Base-by-base conservation (phyloP, 805 yeast genomes). In the Torulaspora gathmanii region DNA sequence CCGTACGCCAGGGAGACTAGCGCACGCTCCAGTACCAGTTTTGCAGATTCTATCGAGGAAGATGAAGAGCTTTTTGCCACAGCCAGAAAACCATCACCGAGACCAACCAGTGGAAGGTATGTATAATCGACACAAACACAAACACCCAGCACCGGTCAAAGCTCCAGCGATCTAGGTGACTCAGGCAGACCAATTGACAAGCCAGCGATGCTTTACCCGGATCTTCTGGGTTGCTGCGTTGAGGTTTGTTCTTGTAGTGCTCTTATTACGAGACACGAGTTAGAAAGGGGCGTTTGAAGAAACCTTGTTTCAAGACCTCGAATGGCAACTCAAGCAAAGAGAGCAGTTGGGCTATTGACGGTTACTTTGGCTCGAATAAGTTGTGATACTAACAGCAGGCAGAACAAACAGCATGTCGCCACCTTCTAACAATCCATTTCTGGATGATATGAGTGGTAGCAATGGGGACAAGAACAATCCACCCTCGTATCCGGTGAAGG, bases 21-120 rank as follows among this genome's bases (percentile, higher is more conserved):
- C 50, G 75, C 58, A 48, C 73, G 45, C 68, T 66, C 46, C 58
- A 67, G 70, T 39, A 69, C 46, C 58, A 67, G 70, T 40, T 69
- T 72, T 46, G 66, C 70, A 17, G 73, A 72, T 37, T 78, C 69
- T 5, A 69, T 70, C 15, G 74, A 70, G 22, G 73, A 63, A 27
- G 67, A 50, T 39, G 44, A 45, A 22, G 48, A 43, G 12, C 34
- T 64, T 29, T 56, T 60, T 51, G 17, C 40, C 40, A 12, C n/a
- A 4, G 5, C 37, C 37, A 37, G n/a, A 16, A 22, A 12, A 9
- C 34, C 33, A n/a, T 38, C 72, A 67, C 50, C 70, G 64, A 49
- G 63, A 69, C 40, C 68, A 61, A 30, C 22, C 4, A 33, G 33
- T 39, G 43, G 36, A 19, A 49, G 40, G 52, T 49, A 49, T 49